phyloP scores from a whole-genome alignment of 805 yeast genomes.

The Scheffersomyces stipitis region DNA sequence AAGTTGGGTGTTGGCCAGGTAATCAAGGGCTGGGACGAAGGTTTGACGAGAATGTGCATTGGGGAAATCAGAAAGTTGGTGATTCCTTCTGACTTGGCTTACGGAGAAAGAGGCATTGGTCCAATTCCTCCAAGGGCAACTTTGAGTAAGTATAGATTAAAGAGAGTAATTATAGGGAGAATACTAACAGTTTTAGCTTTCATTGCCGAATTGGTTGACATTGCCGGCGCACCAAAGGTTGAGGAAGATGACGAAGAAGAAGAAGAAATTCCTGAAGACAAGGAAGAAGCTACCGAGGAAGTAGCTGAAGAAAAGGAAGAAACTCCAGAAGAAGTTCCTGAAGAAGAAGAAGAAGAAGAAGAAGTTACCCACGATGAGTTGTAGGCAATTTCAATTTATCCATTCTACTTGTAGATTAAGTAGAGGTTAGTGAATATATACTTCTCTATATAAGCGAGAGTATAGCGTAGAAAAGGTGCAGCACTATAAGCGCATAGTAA shows the following conservation, averaged over 20 bases:
- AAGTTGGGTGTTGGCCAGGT: slow-evolving; percentile 78
- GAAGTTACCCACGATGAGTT: slow-evolving; percentile 11
- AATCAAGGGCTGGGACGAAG: slow-evolving; percentile 90
- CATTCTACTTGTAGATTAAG: too few relatives aligned
- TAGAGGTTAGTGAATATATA: too few relatives aligned
- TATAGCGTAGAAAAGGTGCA: too few relatives aligned
- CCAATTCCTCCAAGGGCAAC: slow-evolving; percentile 78
- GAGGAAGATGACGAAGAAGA: slow-evolving; percentile 1
- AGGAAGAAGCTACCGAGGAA: not conserved
- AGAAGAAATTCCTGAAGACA: not conserved
- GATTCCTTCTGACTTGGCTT: slow-evolving; percentile 77
- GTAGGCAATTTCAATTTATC: too few relatives aligned
- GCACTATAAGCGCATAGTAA: too few relatives aligned
- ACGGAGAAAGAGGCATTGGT: slow-evolving; percentile 76
- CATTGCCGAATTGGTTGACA: slow-evolving; percentile 61
- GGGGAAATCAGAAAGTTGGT: slow-evolving; percentile 81
- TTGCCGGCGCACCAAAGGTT: slow-evolving; percentile 32
- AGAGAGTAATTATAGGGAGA: not conserved
- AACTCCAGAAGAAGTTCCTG: not conserved
- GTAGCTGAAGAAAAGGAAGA: not conserved
- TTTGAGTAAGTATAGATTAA: slow-evolving; percentile 34
- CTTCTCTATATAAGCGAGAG: too few relatives aligned
- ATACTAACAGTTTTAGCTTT: slow-evolving; percentile 42
- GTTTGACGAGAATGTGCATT: slow-evolving; percentile 72
- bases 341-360: not conserved